These are phyloP conservation scores for Dactylonectria macrodidyma DNA, from an alignment of 2,329 filamentous ascomycete species.

Conservation along the genomic window DNA sequence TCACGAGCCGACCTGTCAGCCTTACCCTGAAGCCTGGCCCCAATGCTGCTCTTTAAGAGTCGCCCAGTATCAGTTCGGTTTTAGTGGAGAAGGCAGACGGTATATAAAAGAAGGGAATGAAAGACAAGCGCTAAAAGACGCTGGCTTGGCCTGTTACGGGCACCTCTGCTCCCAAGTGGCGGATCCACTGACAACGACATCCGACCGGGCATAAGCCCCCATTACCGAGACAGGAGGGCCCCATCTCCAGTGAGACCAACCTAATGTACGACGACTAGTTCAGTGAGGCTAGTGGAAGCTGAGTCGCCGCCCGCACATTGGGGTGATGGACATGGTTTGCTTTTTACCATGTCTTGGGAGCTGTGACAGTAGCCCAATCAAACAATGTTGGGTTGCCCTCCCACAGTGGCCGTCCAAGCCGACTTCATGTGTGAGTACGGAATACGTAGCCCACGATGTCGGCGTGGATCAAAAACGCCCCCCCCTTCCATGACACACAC, in stretches of 20 bases:
- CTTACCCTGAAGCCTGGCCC: too few relatives aligned
- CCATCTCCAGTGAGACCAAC: slow-evolving; percentile 30
- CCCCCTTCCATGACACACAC: slow-evolving; percentile 13
- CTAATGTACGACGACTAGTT: slow-evolving; percentile 12
- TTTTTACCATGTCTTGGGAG: not conserved
- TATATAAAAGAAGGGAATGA: not conserved
- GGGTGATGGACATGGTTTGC: not conserved
- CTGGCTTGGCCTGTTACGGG: slow-evolving; percentile 42
- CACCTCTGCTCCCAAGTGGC: slow-evolving; percentile 45
- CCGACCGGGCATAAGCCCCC: slow-evolving; percentile 48
- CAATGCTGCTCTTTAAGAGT: too few relatives aligned
- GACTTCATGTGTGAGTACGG: not conserved
- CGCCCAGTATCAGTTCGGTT: too few relatives aligned
- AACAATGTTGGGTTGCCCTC: too few relatives aligned
- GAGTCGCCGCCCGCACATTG: slow-evolving; percentile 13
- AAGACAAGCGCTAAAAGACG: slow-evolving; percentile 29
- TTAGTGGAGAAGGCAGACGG: not conserved
- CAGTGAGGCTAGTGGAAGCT: not conserved
- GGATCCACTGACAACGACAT: slow-evolving; percentile 54
- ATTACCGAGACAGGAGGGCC: slow-evolving; percentile 41
- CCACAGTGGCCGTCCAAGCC: not conserved
- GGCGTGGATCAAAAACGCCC: not conserved
- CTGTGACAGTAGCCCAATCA: not conserved
- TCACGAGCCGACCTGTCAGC: too few relatives aligned
- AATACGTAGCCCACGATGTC: slow-evolving; percentile 14